A percentile compares a stretch with the other conserved stretches of the same genome.
These are phyloP conservation scores for Lasiosphaeria ovina DNA, from an alignment of 495 filamentous ascomycete genomes.

Conservation along the genomic window DNA sequence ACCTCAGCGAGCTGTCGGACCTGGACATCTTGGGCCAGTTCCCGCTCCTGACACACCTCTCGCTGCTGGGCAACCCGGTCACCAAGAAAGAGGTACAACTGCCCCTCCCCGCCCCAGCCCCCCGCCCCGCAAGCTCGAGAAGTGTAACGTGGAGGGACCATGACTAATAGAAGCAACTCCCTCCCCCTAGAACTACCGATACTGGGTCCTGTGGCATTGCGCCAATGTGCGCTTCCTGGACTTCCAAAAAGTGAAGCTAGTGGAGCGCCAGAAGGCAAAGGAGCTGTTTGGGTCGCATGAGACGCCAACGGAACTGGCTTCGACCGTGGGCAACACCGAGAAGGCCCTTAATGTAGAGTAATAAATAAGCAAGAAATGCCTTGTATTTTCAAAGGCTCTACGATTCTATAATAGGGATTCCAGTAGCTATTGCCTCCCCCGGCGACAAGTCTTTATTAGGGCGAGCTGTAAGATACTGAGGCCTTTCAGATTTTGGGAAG, in stretches of 20 bases:
- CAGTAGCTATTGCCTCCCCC: too few relatives aligned
- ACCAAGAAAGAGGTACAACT: conserved; percentile 81
- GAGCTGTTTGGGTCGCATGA: conserved; percentile 79
- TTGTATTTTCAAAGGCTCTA: too few relatives aligned
- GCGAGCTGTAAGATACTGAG: too few relatives aligned
- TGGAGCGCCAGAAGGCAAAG: conserved; percentile 69
- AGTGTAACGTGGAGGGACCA: not conserved
- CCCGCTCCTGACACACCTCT: conserved; percentile 69
- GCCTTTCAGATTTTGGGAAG: too few relatives aligned
- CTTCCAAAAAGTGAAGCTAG: conserved; percentile 85
- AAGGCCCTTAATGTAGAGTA: too few relatives aligned
- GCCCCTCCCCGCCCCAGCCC: not conserved
- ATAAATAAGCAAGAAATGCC: too few relatives aligned
- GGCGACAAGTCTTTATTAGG: too few relatives aligned
- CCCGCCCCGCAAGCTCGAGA: not conserved
- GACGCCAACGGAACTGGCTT: conserved; percentile 76
- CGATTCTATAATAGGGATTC: too few relatives aligned
- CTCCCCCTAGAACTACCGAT: conserved; percentile 74
- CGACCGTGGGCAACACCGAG: conserved; percentile 39
- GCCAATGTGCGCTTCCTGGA: conserved; percentile 88
- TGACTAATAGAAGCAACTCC: not conserved
- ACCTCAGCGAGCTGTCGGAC: conserved; percentile 76
- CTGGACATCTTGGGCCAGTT: conserved; percentile 77
- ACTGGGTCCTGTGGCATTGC: conserved; percentile 85
- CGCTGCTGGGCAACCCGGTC: conserved; percentile 83